Conservation (phyloP, 768 basidiomycete genomes). For the Lactarius psammicola region DNA sequence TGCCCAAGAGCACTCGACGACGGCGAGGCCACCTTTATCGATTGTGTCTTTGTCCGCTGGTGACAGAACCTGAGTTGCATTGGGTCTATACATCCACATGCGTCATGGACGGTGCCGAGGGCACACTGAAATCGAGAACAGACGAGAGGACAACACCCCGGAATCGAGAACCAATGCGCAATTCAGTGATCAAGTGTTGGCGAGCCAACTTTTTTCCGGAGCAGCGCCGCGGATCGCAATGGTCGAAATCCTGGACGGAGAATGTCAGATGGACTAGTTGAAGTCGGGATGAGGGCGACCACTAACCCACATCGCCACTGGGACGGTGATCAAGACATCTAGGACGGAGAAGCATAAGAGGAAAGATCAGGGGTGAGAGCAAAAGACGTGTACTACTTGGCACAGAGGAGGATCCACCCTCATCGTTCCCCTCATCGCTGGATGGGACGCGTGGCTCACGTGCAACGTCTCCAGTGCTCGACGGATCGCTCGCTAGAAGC, state of each 20-base stretch:
- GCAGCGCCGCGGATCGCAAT: conserved; percentile 89
- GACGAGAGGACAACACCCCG: conserved; percentile 93
- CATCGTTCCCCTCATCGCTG: conserved; percentile 16
- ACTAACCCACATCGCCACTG: conserved; percentile 96
- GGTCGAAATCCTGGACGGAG: conserved; percentile 80
- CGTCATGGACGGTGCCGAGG: background rate
- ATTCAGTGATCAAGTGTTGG: conserved; percentile 77
- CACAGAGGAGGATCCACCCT: background rate
- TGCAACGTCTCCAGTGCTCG: conserved; percentile 37
- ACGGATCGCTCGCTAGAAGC: background rate
- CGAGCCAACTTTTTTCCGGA: conserved; percentile 90
- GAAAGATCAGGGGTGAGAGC: background rate
- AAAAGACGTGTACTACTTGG: background rate
- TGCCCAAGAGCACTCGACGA: conserved; percentile 99
- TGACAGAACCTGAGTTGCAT: conserved; percentile 73
- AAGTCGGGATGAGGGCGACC: background rate
- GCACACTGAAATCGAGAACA: conserved; percentile 34
- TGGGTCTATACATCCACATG: conserved; percentile 54
- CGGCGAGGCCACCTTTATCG: conserved; percentile 73
- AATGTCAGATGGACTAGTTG: background rate
- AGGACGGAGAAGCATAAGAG: background rate
- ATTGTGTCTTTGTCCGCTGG: conserved; percentile 85
- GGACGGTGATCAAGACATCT: conserved; percentile 46
- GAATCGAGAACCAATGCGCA: conserved; percentile 83
- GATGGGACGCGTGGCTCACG: conserved; percentile 11